phyloP scores from a whole-genome alignment of 2,329 filamentous ascomycete species.

The Penicillium sp. region DNA sequence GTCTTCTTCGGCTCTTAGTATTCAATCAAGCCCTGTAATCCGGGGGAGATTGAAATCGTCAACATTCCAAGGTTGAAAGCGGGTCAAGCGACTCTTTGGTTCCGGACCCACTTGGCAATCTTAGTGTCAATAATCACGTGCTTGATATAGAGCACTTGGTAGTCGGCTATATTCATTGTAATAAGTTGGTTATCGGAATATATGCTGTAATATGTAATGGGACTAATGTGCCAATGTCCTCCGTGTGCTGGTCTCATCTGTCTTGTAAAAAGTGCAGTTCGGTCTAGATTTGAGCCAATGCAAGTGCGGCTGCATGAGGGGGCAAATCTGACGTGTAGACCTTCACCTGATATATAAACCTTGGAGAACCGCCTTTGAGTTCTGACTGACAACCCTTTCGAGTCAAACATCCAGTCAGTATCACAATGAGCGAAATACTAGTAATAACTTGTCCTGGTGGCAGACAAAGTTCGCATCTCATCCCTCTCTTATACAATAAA shows the following conservation, averaged over 20 bases:
- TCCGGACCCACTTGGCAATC: not conserved
- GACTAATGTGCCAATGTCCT: not conserved
- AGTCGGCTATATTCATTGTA: not conserved
- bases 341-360: not conserved
- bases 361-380: not conserved
- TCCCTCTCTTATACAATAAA: constrained; percentile 1
- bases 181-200: not conserved
- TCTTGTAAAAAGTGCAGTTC: no score
- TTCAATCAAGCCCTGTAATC: not conserved
- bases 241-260: no score
- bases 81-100: not conserved
- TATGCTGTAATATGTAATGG: not conserved
- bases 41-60: not conserved
- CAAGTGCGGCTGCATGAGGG: not conserved
- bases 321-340: not conserved
- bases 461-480: not conserved
- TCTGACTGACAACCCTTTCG: not conserved
- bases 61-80: constrained; percentile 3
- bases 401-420: not conserved
- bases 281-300: not conserved
- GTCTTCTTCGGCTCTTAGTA: not conserved
- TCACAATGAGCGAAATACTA: not conserved
- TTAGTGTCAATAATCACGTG: not conserved
- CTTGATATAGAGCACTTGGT: not conserved
- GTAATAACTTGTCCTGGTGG: not conserved